Evolutionary conservation across 306 rosid species (phyloP).

Genomic region (Fragaria vesca): DNA sequence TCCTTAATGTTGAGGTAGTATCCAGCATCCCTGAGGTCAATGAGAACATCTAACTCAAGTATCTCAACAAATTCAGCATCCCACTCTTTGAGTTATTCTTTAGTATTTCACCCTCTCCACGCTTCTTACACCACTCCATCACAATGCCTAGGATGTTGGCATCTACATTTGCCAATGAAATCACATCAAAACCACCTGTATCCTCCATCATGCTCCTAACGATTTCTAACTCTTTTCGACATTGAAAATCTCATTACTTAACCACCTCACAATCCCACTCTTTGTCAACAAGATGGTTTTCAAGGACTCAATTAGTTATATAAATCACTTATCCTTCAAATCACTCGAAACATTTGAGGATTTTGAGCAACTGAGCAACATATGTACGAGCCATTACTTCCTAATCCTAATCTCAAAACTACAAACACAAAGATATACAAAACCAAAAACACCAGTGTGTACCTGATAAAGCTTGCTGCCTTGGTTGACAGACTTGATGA

Average conservation of each 20-base stretch:
- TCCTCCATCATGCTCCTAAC: neutral
- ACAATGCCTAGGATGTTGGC: neutral
- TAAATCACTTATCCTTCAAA: neutral
- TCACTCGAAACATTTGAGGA: neutral
- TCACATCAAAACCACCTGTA: neutral
- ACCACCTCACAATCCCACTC: neutral
- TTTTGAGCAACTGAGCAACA: neutral
- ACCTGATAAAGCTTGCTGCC: constrained; percentile 96
- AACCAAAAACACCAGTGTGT: neutral
- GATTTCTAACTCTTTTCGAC: neutral
- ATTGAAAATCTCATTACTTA: neutral
- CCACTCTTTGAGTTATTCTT: neutral
- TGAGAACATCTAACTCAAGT: neutral
- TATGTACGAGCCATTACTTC: neutral
- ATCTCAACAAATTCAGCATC: neutral
- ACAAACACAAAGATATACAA: neutral
- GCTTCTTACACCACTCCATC: neutral
- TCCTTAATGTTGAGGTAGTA: neutral
- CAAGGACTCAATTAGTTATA: neutral
- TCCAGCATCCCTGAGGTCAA: neutral
- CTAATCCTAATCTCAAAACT: neutral
- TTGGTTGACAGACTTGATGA: constrained; percentile 55
- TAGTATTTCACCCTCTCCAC: neutral
- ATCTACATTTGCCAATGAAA: neutral
- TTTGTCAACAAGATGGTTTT: neutral